A percentile compares a stretch with the other conserved stretches of the same genome.
Evolutionary conservation across 164 flowering plant genomes (phyloP).

Genomic region (Brasenia schreberi): DNA sequence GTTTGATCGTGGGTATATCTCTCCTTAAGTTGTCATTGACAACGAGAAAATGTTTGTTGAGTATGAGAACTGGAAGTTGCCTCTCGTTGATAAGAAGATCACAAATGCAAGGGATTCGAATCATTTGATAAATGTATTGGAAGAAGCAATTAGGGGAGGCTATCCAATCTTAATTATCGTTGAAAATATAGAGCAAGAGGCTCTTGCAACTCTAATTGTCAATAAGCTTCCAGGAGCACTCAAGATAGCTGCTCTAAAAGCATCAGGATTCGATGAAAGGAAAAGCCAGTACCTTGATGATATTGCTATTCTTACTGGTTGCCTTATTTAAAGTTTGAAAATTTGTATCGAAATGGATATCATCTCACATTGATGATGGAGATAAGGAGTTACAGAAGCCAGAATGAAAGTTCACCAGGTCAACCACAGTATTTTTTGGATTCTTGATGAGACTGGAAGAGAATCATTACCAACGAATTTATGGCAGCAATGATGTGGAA

Average conservation of each 20-base stretch:
- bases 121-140: slow-evolving; percentile 44
- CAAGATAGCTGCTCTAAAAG: slow-evolving; percentile 95
- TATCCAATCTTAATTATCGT: slow-evolving; percentile 82
- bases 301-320: slow-evolving; percentile 28
- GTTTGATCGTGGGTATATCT: slow-evolving; percentile 91
- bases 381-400: too few relatives aligned
- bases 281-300: slow-evolving; percentile 50
- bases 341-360: neutral
- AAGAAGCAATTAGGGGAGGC: slow-evolving; percentile 81
- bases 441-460: too few relatives aligned
- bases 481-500: too few relatives aligned
- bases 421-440: too few relatives aligned
- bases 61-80: slow-evolving; percentile 92
- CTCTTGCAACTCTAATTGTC: slow-evolving; percentile 94
- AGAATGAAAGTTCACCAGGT: too few relatives aligned
- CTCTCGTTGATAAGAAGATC: slow-evolving; percentile 92
- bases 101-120: slow-evolving; percentile 74
- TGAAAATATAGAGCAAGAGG: slow-evolving; percentile 46
- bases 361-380: too few relatives aligned
- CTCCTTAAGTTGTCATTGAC: slow-evolving; percentile 95
- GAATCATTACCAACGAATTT: too few relatives aligned
- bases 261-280: slow-evolving; percentile 85
- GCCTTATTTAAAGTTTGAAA: slow-evolving; percentile 20
- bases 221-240: slow-evolving; percentile 85
- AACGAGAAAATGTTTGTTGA: slow-evolving; percentile 92